phyloP scores from a whole-genome alignment of 306 rosid genomes.

The Ceratonia siliqua region DNA sequence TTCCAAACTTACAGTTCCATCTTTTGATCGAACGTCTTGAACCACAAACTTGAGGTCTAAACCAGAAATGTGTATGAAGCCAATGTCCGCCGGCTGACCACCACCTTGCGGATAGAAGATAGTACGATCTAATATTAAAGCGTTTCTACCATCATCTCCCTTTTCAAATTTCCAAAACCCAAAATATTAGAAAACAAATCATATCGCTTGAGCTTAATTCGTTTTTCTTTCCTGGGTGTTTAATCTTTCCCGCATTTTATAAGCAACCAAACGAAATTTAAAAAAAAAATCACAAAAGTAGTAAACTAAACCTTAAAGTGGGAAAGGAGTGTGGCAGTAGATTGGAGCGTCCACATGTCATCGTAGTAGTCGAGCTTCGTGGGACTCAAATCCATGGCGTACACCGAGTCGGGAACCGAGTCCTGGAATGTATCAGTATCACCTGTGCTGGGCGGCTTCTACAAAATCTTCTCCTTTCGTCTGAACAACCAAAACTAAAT shows the following conservation, averaged over 20 bases:
- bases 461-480: too few relatives aligned
- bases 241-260: conserved; percentile 3
- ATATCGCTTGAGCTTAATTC: not conserved
- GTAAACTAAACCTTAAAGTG: conserved; percentile 40
- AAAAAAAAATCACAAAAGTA: not conserved
- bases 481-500: not conserved
- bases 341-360: conserved; percentile 65
- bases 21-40: conserved; percentile 66
- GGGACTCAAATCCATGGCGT: conserved; percentile 49
- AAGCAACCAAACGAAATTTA: conserved; percentile 26
- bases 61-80: conserved; percentile 41
- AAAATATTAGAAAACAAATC: not conserved
- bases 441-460: not conserved
- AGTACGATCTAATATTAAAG: conserved; percentile 64
- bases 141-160: conserved; percentile 66
- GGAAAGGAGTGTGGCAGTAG: conserved; percentile 54
- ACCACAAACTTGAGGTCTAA: conserved; percentile 54
- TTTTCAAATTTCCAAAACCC: not conserved
- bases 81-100: conserved; percentile 78
- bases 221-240: not conserved
- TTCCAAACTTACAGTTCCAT: conserved; percentile 55
- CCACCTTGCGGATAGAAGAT: conserved; percentile 89
- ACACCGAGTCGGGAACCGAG: not conserved
- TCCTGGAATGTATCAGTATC: not conserved
- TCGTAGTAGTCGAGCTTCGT: conserved; percentile 68